Evolutionary conservation across 2,329 filamentous ascomycete genomes (phyloP).

Genomic region (Pseudopithomyces maydicus): DNA sequence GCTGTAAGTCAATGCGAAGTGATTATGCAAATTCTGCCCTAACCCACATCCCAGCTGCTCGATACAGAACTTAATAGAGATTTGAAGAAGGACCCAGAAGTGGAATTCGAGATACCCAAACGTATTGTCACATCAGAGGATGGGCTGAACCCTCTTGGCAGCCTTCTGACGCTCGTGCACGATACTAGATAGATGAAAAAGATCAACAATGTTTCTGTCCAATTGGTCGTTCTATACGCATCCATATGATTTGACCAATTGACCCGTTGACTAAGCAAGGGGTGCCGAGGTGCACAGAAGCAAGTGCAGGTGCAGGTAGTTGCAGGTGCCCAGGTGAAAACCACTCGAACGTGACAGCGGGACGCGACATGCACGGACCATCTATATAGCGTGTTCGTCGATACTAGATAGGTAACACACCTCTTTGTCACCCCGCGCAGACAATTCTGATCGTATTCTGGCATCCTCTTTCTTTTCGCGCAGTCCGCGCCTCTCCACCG

Average conservation of each 20-base stretch:
- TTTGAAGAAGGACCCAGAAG: constrained; percentile 82
- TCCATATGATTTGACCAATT: too few relatives aligned
- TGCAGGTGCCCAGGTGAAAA: too few relatives aligned
- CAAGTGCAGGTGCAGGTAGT: too few relatives aligned
- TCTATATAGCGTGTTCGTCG: not conserved
- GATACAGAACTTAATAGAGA: constrained; percentile 83
- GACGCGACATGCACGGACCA: constrained; percentile 1
- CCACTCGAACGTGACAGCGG: not conserved
- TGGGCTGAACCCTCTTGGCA: constrained; percentile 35
- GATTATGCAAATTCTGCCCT: not conserved
- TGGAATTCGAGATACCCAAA: constrained; percentile 95
- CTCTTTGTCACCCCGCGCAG: not conserved
- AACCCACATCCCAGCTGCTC: constrained; percentile 65
- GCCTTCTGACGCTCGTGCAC: constrained; percentile 38
- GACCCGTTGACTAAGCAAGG: too few relatives aligned
- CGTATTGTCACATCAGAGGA: constrained; percentile 66
- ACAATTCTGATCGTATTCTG: not conserved
- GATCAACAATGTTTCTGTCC: not conserved
- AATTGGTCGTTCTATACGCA: too few relatives aligned
- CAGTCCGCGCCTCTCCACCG: not conserved
- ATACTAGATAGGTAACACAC: not conserved
- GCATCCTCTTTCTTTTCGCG: not conserved
- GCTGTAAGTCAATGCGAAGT: constrained; percentile 64
- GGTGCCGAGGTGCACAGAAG: too few relatives aligned
- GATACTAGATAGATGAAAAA: constrained; percentile 22